A percentile compares a stretch with the other conserved stretches of the same genome.
phyloP scores from a whole-genome alignment of 176 grass and related monocot genomes.

The Metroxylon sagu region DNA sequence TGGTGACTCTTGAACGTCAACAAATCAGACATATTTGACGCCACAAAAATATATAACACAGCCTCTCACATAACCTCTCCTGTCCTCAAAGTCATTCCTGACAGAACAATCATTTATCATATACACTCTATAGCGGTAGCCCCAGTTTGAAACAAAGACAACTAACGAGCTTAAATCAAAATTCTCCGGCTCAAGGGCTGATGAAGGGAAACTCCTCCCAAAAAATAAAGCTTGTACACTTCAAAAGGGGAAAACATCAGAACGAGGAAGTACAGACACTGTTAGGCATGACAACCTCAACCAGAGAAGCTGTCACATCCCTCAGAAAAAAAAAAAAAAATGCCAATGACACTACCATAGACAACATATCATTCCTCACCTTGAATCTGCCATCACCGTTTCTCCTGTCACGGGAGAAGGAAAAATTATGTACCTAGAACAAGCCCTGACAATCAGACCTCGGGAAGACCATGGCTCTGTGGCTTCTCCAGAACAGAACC shows the following conservation, averaged over 20 bases:
- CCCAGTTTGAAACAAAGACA: not conserved
- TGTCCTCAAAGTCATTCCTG: not conserved
- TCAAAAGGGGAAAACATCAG: too few relatives aligned
- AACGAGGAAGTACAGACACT: too few relatives aligned
- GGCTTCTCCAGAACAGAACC: constrained; percentile 7
- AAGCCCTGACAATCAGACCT: constrained; percentile 6
- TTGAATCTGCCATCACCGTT: constrained; percentile 13
- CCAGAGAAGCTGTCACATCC: too few relatives aligned
- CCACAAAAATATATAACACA: constrained; percentile 17
- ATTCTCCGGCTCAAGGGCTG: not conserved
- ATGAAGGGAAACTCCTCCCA: too few relatives aligned
- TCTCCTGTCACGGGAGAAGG: constrained; percentile 4
- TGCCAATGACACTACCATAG: not conserved
- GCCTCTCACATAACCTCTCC: not conserved
- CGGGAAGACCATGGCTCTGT: constrained; percentile 20
- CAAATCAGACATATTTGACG: not conserved
- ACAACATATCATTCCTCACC: constrained; percentile 20
- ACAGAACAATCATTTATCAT: constrained; percentile 28
- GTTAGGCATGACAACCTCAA: too few relatives aligned
- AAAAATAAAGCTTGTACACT: too few relatives aligned
- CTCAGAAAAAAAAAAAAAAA: constrained; percentile 3
- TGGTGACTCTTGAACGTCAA: too few relatives aligned
- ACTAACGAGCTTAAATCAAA: not conserved
- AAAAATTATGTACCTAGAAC: constrained; percentile 21
- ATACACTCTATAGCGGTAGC: constrained; percentile 33